Conservation (phyloP, 805 yeast genomes). For the Yarrowia sp. region DNA sequence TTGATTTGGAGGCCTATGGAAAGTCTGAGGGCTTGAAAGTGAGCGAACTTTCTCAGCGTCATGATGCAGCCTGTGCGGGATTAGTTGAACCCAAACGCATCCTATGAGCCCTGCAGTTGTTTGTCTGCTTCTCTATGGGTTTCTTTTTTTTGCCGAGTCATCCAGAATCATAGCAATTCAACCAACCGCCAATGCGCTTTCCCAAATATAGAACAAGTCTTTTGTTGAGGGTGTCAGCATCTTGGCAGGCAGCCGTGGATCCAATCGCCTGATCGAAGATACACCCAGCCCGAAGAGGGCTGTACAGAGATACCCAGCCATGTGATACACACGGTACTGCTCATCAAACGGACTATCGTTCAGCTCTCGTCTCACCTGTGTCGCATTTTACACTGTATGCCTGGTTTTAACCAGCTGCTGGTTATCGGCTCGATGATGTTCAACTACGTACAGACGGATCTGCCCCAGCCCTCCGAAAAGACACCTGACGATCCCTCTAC, state of each 20-base stretch:
- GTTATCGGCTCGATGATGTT: not conserved
- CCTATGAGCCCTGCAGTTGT: not conserved
- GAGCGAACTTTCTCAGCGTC: not conserved
- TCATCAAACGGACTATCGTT: not conserved
- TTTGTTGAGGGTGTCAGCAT: not conserved
- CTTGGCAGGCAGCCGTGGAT: not conserved
- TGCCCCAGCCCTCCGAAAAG: slow-evolving; percentile 12
- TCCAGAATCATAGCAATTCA: not conserved
- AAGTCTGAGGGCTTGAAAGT: too few relatives aligned
- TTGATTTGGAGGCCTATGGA: slow-evolving; percentile 4
- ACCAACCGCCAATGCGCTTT: not conserved
- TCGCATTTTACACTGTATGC: slow-evolving; percentile 7
- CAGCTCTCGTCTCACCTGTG: not conserved
- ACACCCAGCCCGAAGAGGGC: not conserved
- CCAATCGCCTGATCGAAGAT: not conserved
- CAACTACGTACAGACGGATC: not conserved
- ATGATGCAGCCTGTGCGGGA: slow-evolving; percentile 5
- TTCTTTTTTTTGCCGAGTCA: slow-evolving; percentile 1
- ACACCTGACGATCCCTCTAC: slow-evolving; percentile 1
- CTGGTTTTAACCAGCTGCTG: not conserved
- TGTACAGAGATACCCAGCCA: slow-evolving; percentile 6
- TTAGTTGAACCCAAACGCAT: not conserved
- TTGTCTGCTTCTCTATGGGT: not conserved
- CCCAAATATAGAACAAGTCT: not conserved
- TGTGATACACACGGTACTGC: slow-evolving; percentile 1